Evolutionary conservation across 106 monocot genomes (phyloP), one percentile per base, ranked within the genome.

Genomic region (Vanilla planifolia): DNA sequence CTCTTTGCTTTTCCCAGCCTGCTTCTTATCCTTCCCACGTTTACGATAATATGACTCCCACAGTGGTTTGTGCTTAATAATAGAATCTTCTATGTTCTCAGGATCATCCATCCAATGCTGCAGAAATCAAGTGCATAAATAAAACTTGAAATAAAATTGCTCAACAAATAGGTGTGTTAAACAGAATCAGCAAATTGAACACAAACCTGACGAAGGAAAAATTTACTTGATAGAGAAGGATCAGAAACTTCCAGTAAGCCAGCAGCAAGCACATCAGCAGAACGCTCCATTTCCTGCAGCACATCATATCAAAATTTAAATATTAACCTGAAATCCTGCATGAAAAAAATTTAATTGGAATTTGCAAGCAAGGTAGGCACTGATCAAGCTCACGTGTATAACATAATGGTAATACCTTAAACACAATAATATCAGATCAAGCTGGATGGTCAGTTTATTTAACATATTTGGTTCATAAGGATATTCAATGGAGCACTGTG

Each of bases 211-310:
- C 79, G 82, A 46, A 84, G 73, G 63, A 79, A 96, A 69, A 73
- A 96, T 79, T 83, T 89, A 77, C 76, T 82, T 46, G 91, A 81
- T 22, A 85, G 70, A 43, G 87, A 86, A 59, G 96, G 96, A 80
- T 96, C 87, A 45, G 96, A 69, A 64, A 87, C 84, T 62, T 96
- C 96, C 46, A 96, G 81, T 69, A 96, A 79, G 61, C 96, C 96
- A 77, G 91, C 91, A 37, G 91, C 91, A 59, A 96, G 87, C 43
- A 96, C 76, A 73, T 96, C 96, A 72, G 91, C 87, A 67, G 96
- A 96, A 4, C 91, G 86, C 60, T 96, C 96, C 96, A 96, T 96
- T 67, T 96, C 96, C 96, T 96, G 32, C 16, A 74, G n/a, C 20
- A 60, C 65, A 43, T 20, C 60, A 52, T 47, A 27, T 4, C 27